These are phyloP conservation scores for Colletotrichum musae DNA, from an alignment of 2,329 filamentous ascomycete species.

Conservation along the genomic window DNA sequence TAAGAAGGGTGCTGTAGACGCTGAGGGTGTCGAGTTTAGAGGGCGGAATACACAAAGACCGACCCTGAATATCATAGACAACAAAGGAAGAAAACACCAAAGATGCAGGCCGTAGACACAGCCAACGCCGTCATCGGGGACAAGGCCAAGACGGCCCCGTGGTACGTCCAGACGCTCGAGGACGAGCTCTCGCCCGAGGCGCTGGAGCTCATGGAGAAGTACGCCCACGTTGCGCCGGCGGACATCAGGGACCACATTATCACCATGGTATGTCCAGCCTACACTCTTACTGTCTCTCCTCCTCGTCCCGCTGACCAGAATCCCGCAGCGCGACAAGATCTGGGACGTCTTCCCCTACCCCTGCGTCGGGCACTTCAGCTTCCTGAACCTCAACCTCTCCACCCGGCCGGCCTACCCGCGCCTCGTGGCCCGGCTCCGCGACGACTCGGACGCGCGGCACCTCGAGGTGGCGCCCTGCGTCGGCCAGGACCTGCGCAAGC, in stretches of 20 bases:
- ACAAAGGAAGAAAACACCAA: not conserved
- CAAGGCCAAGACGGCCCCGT: constrained; percentile 35
- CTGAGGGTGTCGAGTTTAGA: not conserved
- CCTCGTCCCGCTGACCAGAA: too few species aligned
- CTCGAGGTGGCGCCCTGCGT: constrained; percentile 50
- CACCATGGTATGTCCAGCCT: constrained; percentile 17
- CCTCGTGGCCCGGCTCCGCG: constrained; percentile 40
- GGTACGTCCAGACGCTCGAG: constrained; percentile 34
- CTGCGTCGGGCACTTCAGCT: constrained; percentile 40
- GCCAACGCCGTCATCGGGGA: constrained; percentile 17
- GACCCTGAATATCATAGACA: not conserved
- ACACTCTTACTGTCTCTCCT: too few species aligned
- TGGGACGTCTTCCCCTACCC: constrained; percentile 42
- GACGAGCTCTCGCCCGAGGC: constrained; percentile 18
- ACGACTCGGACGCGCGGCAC: constrained; percentile 40
- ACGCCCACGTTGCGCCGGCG: constrained; percentile 20
- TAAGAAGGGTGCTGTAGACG: not conserved
- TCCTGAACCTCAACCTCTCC: constrained; percentile 39
- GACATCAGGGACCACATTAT: constrained; percentile 31
- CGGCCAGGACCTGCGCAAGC: constrained; percentile 47
- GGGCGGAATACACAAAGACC: too few species aligned
- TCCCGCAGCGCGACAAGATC: constrained; percentile 35
- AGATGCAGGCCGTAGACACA: constrained; percentile 28
- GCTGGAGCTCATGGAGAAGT: constrained; percentile 37
- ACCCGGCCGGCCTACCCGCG: constrained; percentile 24